These are phyloP conservation scores for Fomitiporia mediterranea DNA, from an alignment of 1,284 basidiomycete genomes.

Conservation along the genomic window DNA sequence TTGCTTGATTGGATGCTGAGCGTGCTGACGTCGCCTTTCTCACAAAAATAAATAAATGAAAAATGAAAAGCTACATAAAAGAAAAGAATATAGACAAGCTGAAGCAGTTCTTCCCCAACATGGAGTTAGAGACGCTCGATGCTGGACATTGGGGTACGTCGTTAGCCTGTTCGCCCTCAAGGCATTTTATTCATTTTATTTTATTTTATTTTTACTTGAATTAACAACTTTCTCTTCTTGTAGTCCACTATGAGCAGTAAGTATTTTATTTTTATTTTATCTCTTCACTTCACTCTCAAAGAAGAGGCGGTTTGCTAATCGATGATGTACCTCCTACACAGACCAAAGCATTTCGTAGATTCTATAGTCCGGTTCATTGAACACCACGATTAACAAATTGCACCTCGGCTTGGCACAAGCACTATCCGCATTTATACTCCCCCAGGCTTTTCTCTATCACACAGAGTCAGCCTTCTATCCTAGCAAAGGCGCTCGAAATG, in stretches of 20 bases:
- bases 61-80: slow-evolving; percentile 60
- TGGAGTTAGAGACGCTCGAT: slow-evolving; percentile 49
- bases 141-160: slow-evolving; percentile 68
- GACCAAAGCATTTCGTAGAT: slow-evolving; percentile 44
- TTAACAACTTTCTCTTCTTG: not conserved
- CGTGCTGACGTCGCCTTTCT: not conserved
- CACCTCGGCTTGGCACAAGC: too few species aligned
- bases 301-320: not conserved
- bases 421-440: too few species aligned
- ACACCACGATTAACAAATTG: too few species aligned
- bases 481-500: too few species aligned
- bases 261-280: slow-evolving; percentile 16
- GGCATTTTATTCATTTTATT: slow-evolving; percentile 22
- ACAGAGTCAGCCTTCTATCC: too few species aligned
- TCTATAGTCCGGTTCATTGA: slow-evolving; percentile 39
- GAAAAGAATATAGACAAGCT: slow-evolving; percentile 53
- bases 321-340: slow-evolving; percentile 21
- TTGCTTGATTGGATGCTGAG: not conserved
- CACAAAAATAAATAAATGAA: not conserved
- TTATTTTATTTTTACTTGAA: not conserved
- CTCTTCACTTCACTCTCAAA: too few species aligned
- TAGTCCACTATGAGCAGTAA: slow-evolving; percentile 60
- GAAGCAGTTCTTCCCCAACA: slow-evolving; percentile 64
- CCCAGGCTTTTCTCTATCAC: too few species aligned
- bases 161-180: too few species aligned